phyloP scores from a whole-genome alignment of 1,284 basidiomycete genomes.

The Heterobasidion occidentale region DNA sequence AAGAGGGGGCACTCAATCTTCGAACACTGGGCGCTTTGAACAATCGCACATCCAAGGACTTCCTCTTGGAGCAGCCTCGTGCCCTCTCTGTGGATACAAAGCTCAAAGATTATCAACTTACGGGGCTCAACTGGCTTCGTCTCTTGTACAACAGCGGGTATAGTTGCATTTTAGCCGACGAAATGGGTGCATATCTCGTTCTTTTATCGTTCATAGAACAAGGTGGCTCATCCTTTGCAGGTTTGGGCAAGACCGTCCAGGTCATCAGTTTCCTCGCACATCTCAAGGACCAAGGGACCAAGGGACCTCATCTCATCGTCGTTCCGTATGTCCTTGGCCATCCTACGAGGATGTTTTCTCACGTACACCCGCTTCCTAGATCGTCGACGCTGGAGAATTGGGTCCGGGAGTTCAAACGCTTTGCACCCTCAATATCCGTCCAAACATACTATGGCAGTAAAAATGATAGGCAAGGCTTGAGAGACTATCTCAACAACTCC shows the following conservation, averaged over 20 bases:
- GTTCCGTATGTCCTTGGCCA: conserved; percentile 67
- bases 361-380: conserved; percentile 27
- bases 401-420: conserved; percentile 92
- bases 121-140: conserved; percentile 97
- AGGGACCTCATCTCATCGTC: conserved; percentile 88
- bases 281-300: conserved; percentile 70
- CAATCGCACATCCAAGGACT: conserved; percentile 45
- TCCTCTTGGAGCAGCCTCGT: conserved; percentile 72
- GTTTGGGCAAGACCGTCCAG: conserved; percentile 97
- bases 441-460: conserved; percentile 93
- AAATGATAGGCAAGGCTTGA: conserved; percentile 74
- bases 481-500: conserved; percentile 64
- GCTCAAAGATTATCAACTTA: conserved; percentile 94
- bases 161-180: conserved; percentile 96
- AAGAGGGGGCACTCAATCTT: conserved; percentile 58
- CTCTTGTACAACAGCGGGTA: conserved; percentile 76
- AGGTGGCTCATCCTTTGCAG: conserved; percentile 29
- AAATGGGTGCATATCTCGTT: conserved; percentile 72
- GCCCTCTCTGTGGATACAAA: conserved; percentile 63
- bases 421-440: conserved; percentile 82
- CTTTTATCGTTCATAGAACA: conserved; percentile 1
- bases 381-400: conserved; percentile 98
- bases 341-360: neutral
- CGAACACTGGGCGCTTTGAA: conserved; percentile 37
- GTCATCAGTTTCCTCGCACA: conserved; percentile 95